A percentile compares a stretch with the other conserved stretches of the same genome.
These are phyloP conservation scores for Ormosia semicastrata DNA, from an alignment of 306 rosid species.

Conservation along the genomic window DNA sequence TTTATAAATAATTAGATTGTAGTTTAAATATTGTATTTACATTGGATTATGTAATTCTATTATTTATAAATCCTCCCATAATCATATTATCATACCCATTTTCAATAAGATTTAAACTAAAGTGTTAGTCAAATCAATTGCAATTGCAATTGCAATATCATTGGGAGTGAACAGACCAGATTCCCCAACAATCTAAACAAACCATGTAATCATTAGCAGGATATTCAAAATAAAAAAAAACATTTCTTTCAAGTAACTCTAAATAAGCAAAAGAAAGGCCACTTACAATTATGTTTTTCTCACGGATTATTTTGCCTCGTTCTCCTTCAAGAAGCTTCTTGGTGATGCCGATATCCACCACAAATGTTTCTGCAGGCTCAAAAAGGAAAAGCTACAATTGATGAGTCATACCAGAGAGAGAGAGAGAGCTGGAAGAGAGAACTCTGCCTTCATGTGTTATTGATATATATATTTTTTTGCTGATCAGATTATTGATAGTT, in stretches of 20 bases:
- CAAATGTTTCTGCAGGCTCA: slow-evolving; percentile 68
- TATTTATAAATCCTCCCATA: too few species aligned
- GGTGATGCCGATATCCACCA: slow-evolving; percentile 82
- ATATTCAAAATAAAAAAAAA: neutral
- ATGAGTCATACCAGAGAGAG: neutral
- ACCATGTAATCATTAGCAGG: slow-evolving; percentile 16
- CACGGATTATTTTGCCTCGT: slow-evolving; percentile 65
- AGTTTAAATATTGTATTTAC: too few species aligned
- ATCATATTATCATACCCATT: too few species aligned
- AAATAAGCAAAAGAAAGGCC: neutral
- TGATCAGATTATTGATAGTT: too few species aligned
- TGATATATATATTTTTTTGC: neutral
- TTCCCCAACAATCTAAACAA: slow-evolving; percentile 83
- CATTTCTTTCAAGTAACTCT: neutral
- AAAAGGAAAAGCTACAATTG: neutral
- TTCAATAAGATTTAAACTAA: too few species aligned
- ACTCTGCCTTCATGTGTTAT: neutral
- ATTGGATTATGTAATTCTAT: too few species aligned
- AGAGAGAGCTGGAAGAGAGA: too few species aligned
- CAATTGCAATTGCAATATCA: too few species aligned
- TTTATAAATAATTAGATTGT: too few species aligned
- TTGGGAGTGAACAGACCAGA: slow-evolving; percentile 83
- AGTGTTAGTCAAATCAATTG: too few species aligned
- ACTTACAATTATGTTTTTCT: slow-evolving; percentile 64
- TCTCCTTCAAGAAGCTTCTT: slow-evolving; percentile 93